Conservation (phyloP, 2,329 filamentous ascomycete species). For the Diaporthe sp. region DNA sequence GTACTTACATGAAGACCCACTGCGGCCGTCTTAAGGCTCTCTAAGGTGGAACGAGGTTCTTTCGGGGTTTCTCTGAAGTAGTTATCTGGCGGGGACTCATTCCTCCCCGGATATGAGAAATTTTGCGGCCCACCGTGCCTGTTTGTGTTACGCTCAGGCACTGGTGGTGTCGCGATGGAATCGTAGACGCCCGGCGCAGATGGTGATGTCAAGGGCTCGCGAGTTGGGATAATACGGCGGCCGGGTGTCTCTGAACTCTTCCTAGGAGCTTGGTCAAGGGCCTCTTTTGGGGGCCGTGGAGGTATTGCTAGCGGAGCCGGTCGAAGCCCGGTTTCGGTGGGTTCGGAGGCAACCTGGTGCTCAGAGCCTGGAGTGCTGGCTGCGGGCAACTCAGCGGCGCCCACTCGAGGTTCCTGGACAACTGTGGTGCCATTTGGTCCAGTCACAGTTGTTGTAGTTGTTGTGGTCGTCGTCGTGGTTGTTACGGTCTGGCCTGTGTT, state of each 20-base stretch:
- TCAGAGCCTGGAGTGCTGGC: slow-evolving; percentile 13
- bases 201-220: slow-evolving; percentile 13
- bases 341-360: background rate
- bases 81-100: slow-evolving; percentile 1
- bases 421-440: slow-evolving; percentile 7
- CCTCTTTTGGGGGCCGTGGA: background rate
- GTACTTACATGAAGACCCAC: slow-evolving; percentile 8
- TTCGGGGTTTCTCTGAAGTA: slow-evolving; percentile 7
- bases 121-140: slow-evolving; percentile 5
- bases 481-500: slow-evolving; percentile 29
- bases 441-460: background rate
- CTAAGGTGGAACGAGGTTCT: slow-evolving; percentile 4
- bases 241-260: slow-evolving; percentile 23
- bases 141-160: slow-evolving; percentile 19
- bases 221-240: slow-evolving; percentile 6
- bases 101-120: slow-evolving; percentile 22
- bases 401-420: slow-evolving; percentile 12
- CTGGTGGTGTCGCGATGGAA: slow-evolving; percentile 5
- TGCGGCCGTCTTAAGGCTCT: slow-evolving; percentile 12
- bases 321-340: background rate
- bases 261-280: background rate
- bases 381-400: slow-evolving; percentile 2
- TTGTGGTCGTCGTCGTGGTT: slow-evolving; percentile 7
- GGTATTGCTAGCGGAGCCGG: slow-evolving; percentile 14
- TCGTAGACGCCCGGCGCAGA: background rate